These are phyloP conservation scores for Cyberlindnera suaveolens DNA, from an alignment of 805 yeast species.

Conservation along the genomic window DNA sequence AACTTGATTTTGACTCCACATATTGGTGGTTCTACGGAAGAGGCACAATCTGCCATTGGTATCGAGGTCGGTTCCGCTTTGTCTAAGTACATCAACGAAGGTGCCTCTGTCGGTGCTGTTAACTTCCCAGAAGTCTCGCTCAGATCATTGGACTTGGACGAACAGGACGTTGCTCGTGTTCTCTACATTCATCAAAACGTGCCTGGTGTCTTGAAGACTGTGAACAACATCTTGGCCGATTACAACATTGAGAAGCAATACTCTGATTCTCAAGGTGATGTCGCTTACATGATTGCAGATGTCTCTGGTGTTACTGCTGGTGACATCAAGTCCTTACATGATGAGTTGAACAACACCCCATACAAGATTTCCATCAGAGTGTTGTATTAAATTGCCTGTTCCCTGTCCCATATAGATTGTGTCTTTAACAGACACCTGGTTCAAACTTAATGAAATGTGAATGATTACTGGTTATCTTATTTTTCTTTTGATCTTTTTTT, in stretches of 20 bases:
- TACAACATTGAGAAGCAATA: constrained; percentile 97
- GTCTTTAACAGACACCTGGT: constrained; percentile 10
- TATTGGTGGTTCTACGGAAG: constrained; percentile 98
- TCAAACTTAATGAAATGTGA: not conserved
- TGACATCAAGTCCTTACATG: constrained; percentile 80
- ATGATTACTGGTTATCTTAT: not conserved
- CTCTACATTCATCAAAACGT: constrained; percentile 95
- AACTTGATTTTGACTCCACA: constrained; percentile 94
- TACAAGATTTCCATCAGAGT: constrained; percentile 88
- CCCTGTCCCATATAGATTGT: constrained; percentile 3
- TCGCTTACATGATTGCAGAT: constrained; percentile 98
- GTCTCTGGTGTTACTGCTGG: constrained; percentile 75
- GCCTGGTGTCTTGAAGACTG: constrained; percentile 97
- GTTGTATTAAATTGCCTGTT: constrained; percentile 49
- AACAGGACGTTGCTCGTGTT: constrained; percentile 84
- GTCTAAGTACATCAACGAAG: constrained; percentile 91
- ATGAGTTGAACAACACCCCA: constrained; percentile 82
- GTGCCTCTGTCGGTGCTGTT: constrained; percentile 90
- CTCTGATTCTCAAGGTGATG: constrained; percentile 93
- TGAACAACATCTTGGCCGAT: constrained; percentile 88
- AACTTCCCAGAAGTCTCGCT: constrained; percentile 98
- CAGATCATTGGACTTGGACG: constrained; percentile 82
- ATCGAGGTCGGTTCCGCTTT: constrained; percentile 86
- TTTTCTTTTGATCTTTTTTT: constrained; percentile 1
- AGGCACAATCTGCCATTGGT: constrained; percentile 97